Percentiles rank a stretch among this genome's conserved stretches.
Evolutionary conservation across 1,139 yeast genomes (phyloP).

Genomic region (Yamadazyma taylorii): DNA sequence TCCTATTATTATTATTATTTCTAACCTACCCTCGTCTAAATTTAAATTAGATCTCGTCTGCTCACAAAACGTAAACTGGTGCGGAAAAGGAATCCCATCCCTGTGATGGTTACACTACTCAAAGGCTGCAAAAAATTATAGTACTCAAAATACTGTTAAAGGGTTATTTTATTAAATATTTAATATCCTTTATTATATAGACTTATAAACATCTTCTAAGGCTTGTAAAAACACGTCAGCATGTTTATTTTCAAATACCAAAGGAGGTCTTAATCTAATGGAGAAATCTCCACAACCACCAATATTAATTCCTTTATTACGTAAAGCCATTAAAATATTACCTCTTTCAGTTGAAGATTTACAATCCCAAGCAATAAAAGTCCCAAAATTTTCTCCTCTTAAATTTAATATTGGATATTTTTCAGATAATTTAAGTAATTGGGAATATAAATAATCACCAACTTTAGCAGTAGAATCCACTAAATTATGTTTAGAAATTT

Average conservation of each 20-base stretch:
- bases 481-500: slow-evolving; percentile 60
- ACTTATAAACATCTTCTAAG: slow-evolving; percentile 30
- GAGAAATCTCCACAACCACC: slow-evolving; percentile 81
- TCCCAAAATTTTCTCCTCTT: slow-evolving; percentile 75
- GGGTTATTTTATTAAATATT: too few relatives aligned
- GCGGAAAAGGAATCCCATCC: too few relatives aligned
- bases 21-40: too few relatives aligned
- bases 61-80: too few relatives aligned
- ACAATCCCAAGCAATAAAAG: slow-evolving; percentile 78
- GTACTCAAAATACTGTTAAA: too few relatives aligned
- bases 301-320: slow-evolving; percentile 64
- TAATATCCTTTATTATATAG: too few relatives aligned
- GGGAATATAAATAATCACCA: slow-evolving; percentile 60
- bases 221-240: slow-evolving; percentile 61
- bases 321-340: slow-evolving; percentile 56
- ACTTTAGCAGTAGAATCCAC: slow-evolving; percentile 54
- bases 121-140: too few relatives aligned
- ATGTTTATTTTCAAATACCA: slow-evolving; percentile 73
- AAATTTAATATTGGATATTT: slow-evolving; percentile 60
- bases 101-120: too few relatives aligned
- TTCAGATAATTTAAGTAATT: slow-evolving; percentile 50
- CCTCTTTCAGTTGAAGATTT: slow-evolving; percentile 55
- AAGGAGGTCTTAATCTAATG: slow-evolving; percentile 75
- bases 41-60: too few relatives aligned
- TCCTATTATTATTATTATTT: too few relatives aligned